Evolutionary conservation across 225 moss, liverwort and hornwort genomes (phyloP).

Genomic region (Marchantia paleacea): DNA sequence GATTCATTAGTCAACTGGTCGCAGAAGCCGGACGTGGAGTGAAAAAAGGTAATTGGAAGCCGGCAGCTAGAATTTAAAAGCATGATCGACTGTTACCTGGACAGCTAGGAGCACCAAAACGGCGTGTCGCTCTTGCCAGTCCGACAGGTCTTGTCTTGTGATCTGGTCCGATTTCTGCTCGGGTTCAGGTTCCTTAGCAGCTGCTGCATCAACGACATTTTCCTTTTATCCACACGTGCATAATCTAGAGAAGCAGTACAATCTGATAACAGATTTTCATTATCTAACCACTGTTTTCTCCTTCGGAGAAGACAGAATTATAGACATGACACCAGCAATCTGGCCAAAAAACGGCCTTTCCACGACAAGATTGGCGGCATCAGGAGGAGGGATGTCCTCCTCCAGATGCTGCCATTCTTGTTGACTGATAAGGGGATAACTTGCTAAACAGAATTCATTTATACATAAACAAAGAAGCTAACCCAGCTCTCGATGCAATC

Average conservation of each 20-base stretch:
- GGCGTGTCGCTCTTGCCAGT: slow-evolving; percentile 92
- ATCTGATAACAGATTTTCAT: not conserved
- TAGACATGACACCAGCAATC: not conserved
- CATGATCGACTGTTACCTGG: slow-evolving; percentile 45
- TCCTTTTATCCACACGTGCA: not conserved
- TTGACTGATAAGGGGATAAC: not conserved
- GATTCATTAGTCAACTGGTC: not conserved
- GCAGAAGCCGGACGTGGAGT: not conserved
- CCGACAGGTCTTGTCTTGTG: slow-evolving; percentile 66
- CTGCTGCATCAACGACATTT: slow-evolving; percentile 12
- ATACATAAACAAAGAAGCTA: too few relatives aligned
- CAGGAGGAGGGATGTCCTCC: not conserved
- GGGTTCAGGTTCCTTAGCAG: slow-evolving; percentile 42
- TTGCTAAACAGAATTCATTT: not conserved
- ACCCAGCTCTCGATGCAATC: too few relatives aligned
- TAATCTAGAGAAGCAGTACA: not conserved
- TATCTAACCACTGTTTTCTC: not conserved
- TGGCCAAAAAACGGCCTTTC: not conserved
- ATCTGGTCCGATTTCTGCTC: slow-evolving; percentile 40
- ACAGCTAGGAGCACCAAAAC: slow-evolving; percentile 83
- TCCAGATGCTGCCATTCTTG: not conserved
- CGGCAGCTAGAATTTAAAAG: not conserved
- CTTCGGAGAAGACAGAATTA: not conserved
- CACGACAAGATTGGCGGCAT: not conserved
- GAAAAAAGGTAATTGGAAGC: not conserved